Evolutionary conservation across 2,329 filamentous ascomycete genomes (phyloP), one percentile per base, ranked within the genome.

Genomic region (Fusarium illudens): DNA sequence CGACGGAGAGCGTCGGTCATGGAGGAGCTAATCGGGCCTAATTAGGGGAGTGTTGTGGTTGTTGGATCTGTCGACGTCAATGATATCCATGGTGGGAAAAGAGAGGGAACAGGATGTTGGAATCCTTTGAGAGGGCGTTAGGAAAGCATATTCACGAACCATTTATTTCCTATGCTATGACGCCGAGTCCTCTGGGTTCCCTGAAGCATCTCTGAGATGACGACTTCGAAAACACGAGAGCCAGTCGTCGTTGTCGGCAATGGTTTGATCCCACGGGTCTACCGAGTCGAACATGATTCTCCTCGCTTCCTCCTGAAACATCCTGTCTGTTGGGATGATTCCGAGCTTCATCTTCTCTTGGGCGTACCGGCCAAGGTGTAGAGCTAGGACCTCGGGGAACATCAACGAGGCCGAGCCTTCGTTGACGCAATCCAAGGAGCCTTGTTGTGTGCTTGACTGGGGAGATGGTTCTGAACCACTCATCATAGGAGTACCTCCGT

Each of bases 241-340:
- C 74, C 75, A 76, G 12, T 75, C 68, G 1, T 49, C 50, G 19
- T 76, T 75, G 9, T 76, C 73, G 3, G 74, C 73, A 37, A 77
- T 63, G 0, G 73, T 76, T 17, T 74, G 71, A 20, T 76, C 72
- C 67, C 66, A 75, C 0, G 69, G 61, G 7, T 76, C 74, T 1
- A 62, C 60, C 1, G 58, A 65, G 11, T 71, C 66, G 29, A 73
- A 76, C 15, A 73, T 65, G 6, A 77, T 54, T 10, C 66, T 64
- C 13, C 73, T 70, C 3, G 73, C 70, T 32, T 76, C 73, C 0
- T 66, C 54, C 13, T 74, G 65, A 6, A 77, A 71, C 68, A 77
- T 76, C 4, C 68, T 67, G 17, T 77, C 74, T 0, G 64, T 75
- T 3, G 68, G 62, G 3, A 74, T 19, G 4, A 74, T 32, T 0